A percentile compares a stretch with the other conserved stretches of the same genome.
Evolutionary conservation across 345 rosid genomes (phyloP).

Genomic region (Dimocarpus longan): DNA sequence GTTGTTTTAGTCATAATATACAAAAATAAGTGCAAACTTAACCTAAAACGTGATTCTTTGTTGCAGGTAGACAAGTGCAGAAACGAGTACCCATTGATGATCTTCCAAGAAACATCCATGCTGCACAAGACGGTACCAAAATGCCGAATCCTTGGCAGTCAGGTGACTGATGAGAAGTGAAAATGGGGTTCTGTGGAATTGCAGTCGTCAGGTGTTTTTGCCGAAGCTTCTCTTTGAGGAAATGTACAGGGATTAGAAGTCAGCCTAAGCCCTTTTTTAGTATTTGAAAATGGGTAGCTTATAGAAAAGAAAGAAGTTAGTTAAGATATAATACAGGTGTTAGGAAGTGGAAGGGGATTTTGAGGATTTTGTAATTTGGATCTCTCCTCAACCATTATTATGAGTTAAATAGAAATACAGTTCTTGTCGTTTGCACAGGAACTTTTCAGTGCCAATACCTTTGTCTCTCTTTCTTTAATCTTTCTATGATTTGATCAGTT

Average conservation of each 20-base stretch:
- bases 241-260: slow-evolving; percentile 27
- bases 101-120: slow-evolving; percentile 84
- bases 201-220: background rate
- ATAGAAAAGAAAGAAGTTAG: background rate
- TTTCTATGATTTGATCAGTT: no score
- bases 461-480: no score
- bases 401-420: background rate
- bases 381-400: background rate
- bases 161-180: background rate
- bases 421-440: background rate
- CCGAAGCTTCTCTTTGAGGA: slow-evolving; percentile 8
- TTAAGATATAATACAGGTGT: background rate
- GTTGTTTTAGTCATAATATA: background rate
- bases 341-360: background rate
- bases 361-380: background rate
- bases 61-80: slow-evolving; percentile 51
- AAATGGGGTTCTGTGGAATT: background rate
- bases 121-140: slow-evolving; percentile 66
- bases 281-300: background rate
- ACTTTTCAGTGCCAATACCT: no score
- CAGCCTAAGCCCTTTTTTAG: background rate
- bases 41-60: background rate
- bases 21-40: background rate
- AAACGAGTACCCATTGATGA: slow-evolving; percentile 68
- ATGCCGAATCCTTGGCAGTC: slow-evolving; percentile 29